These are phyloP conservation scores for Arabidopsis arenosa DNA, from an alignment of 345 rosid genomes.

Conservation along the genomic window DNA sequence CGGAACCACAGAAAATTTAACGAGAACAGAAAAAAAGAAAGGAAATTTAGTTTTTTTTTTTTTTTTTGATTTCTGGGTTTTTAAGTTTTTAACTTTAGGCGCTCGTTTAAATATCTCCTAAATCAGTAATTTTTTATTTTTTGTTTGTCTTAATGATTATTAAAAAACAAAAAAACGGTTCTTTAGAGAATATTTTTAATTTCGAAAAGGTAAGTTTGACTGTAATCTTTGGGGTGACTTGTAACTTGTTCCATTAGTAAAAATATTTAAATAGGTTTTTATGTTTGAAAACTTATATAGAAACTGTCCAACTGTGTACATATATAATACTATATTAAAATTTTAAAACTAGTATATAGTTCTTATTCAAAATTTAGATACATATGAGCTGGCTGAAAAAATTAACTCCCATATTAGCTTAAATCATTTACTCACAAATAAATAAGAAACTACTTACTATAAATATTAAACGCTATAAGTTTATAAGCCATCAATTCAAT, in stretches of 20 bases:
- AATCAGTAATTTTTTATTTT: conserved; percentile 26
- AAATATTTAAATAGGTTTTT: background rate
- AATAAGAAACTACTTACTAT: background rate
- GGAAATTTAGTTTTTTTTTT: background rate
- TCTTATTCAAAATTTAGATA: background rate
- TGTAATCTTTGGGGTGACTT: conserved; percentile 30
- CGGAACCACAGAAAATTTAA: conserved; percentile 48
- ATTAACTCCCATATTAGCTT: background rate
- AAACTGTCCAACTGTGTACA: conserved; percentile 6
- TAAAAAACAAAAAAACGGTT: background rate
- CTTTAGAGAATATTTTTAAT: conserved; percentile 22
- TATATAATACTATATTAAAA: background rate
- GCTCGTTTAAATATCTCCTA: conserved; percentile 41
- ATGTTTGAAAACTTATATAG: background rate
- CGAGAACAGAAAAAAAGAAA: conserved; percentile 9
- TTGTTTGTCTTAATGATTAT: background rate
- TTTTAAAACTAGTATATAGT: background rate
- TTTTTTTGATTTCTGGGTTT: background rate
- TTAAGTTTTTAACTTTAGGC: conserved; percentile 37
- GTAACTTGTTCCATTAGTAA: conserved; percentile 31
- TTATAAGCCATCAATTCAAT: background rate
- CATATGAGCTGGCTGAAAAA: conserved; percentile 21
- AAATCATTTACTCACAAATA: conserved; percentile 10
- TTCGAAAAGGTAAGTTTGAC: conserved; percentile 41
- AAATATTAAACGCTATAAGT: background rate